phyloP scores from a whole-genome alignment of 345 rosid species.

The Anacardium occidentale region DNA sequence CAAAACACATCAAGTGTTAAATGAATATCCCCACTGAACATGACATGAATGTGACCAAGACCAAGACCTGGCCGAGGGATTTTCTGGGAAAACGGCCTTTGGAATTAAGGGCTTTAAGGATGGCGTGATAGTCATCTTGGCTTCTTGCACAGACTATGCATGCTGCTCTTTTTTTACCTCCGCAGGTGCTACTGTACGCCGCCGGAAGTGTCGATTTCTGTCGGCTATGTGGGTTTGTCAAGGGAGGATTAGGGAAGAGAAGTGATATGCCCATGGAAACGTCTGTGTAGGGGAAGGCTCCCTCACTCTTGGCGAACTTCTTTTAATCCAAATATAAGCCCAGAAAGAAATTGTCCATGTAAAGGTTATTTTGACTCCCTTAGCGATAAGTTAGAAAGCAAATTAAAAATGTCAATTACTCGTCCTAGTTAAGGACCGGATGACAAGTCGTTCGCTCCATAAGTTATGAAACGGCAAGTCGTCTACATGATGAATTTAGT shows the following conservation, averaged over 20 bases:
- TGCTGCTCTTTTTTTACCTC: constrained; percentile 11
- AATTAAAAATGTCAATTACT: no score
- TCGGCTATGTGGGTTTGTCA: constrained; percentile 11
- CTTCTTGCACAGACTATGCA: constrained; percentile 41
- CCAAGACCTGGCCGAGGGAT: constrained; percentile 84
- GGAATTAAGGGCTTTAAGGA: constrained; percentile 81
- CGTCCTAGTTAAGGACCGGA: no score
- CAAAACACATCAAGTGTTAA: constrained; percentile 30
- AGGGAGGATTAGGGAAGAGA: constrained; percentile 29
- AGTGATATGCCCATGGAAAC: constrained; percentile 25
- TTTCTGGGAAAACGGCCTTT: constrained; percentile 79
- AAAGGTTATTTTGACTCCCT: no score
- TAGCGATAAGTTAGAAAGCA: no score
- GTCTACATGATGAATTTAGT: no score
- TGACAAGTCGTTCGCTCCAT: no score
- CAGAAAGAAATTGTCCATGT: no score
- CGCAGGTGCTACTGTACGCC: not conserved
- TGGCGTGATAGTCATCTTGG: constrained; percentile 82
- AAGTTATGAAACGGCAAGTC: no score
- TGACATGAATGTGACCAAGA: not conserved
- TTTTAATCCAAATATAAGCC: no score
- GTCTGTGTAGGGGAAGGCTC: not conserved
- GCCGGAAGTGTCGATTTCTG: constrained; percentile 17
- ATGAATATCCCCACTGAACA: constrained; percentile 11
- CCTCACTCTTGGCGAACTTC: not conserved